Evolutionary conservation across 2,329 filamentous ascomycete species (phyloP).

Genomic region (Cercospora sojina): DNA sequence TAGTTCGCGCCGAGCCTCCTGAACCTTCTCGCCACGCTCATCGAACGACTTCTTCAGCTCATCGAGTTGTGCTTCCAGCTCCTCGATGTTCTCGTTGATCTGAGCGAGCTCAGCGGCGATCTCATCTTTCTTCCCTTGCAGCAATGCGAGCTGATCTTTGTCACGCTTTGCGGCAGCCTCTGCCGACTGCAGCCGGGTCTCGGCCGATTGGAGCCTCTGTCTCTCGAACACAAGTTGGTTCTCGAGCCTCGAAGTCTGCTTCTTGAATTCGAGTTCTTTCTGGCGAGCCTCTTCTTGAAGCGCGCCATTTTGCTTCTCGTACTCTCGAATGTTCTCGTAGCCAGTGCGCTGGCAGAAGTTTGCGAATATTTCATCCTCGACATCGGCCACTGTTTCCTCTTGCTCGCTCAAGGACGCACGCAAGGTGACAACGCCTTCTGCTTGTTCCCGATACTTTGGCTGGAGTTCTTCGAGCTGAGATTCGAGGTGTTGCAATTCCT

Average conservation of each 20-base stretch:
- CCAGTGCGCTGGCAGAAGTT: constrained; percentile 83
- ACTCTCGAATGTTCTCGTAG: constrained; percentile 85
- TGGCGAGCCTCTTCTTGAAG: constrained; percentile 86
- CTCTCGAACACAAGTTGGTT: constrained; percentile 64
- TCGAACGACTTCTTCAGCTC: constrained; percentile 66
- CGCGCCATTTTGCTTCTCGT: constrained; percentile 89
- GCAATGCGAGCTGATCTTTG: constrained; percentile 65
- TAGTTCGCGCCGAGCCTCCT: constrained; percentile 74
- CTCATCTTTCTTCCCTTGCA: constrained; percentile 69
- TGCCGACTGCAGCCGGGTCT: constrained; percentile 66
- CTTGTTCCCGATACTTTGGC: constrained; percentile 74
- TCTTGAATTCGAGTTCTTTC: constrained; percentile 81
- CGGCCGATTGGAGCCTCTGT: constrained; percentile 68
- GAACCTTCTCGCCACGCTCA: constrained; percentile 71
- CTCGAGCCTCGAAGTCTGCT: constrained; percentile 66
- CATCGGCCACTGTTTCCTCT: constrained; percentile 67
- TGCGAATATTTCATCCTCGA: constrained; percentile 85
- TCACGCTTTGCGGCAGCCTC: constrained; percentile 66
- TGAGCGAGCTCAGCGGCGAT: constrained; percentile 72
- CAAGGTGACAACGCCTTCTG: constrained; percentile 64
- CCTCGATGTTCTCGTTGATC: constrained; percentile 73
- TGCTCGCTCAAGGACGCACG: constrained; percentile 57
- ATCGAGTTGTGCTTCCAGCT: constrained; percentile 69
- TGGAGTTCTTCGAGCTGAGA: constrained; percentile 71
- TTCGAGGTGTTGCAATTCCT: constrained; percentile 72